Evolutionary conservation across 2,329 filamentous ascomycete genomes (phyloP).

Genomic region (Lizonia empirigonia): DNA sequence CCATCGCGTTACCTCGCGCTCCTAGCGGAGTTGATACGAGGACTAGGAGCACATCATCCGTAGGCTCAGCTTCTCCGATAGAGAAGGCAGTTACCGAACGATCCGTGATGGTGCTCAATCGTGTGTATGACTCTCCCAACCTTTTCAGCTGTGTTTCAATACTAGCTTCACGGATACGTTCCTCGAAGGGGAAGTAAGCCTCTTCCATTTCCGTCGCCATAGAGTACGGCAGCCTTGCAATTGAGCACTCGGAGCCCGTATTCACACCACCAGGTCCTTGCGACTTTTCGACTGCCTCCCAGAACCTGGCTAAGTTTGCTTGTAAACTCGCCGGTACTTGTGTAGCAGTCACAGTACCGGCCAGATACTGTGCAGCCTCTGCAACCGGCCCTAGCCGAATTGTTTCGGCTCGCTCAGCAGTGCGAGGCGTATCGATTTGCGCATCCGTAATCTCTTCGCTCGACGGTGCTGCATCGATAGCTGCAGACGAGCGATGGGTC

Average conservation of each 20-base stretch:
- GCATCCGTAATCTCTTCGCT: too few relatives aligned
- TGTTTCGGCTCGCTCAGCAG: too few relatives aligned
- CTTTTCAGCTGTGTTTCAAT: background rate
- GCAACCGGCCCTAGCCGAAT: too few relatives aligned
- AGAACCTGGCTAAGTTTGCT: background rate
- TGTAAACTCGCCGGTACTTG: too few relatives aligned
- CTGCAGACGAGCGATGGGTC: background rate
- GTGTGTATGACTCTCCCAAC: background rate
- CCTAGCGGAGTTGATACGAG: too few relatives aligned
- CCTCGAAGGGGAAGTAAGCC: background rate
- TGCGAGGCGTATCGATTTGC: too few relatives aligned
- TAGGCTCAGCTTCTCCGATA: background rate
- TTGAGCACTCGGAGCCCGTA: background rate
- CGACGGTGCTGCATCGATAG: background rate
- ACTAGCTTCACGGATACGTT: background rate
- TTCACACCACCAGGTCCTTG: too few relatives aligned
- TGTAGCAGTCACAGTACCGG: too few relatives aligned
- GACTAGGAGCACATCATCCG: too few relatives aligned
- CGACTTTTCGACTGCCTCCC: background rate
- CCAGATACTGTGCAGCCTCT: too few relatives aligned
- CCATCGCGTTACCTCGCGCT: too few relatives aligned
- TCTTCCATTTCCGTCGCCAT: background rate
- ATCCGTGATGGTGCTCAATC: background rate
- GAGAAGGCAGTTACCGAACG: background rate
- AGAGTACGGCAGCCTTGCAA: background rate